phyloP scores from a whole-genome alignment of 768 basidiomycete genomes.

The Tylopilus cervinicoccineus region DNA sequence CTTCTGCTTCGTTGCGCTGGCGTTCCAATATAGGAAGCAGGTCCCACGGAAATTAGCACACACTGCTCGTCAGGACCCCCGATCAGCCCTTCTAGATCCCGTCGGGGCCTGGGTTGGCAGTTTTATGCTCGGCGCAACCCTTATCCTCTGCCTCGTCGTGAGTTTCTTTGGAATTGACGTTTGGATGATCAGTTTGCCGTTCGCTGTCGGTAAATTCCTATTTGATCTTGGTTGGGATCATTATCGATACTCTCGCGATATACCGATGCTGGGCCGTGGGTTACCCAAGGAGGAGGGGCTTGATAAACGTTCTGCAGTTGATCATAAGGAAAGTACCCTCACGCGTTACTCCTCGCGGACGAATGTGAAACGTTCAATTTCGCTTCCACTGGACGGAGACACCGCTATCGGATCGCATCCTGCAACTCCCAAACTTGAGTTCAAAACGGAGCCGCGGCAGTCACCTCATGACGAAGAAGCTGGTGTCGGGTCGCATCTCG shows the following conservation, averaged over 20 bases:
- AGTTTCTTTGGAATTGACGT: conserved; percentile 77
- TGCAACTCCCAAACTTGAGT: no score
- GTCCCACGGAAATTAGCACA: conserved; percentile 47
- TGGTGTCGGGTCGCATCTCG: not conserved
- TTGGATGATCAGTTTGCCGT: conserved; percentile 83
- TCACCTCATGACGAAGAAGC: not conserved
- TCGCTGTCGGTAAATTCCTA: conserved; percentile 66
- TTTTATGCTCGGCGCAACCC: conserved; percentile 58
- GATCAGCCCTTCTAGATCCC: conserved; percentile 67
- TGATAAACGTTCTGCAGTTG: not conserved
- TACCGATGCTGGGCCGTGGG: conserved; percentile 14
- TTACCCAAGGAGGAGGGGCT: not conserved
- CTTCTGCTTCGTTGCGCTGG: conserved; percentile 57
- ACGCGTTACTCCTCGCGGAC: not conserved
- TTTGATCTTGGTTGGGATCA: conserved; percentile 64
- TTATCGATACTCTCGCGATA: conserved; percentile 36
- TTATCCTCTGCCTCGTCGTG: conserved; percentile 71
- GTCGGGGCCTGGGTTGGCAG: conserved; percentile 73
- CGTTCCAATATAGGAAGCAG: conserved; percentile 54
- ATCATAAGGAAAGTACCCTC: not conserved
- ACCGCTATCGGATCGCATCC: not conserved
- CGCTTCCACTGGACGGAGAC: not conserved
- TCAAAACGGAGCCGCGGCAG: no score
- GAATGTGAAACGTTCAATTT: not conserved
- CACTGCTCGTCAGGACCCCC: conserved; percentile 42